phyloP scores from a whole-genome alignment of 2,329 filamentous ascomycete species.

The Byssoonygena ceratinophila region DNA sequence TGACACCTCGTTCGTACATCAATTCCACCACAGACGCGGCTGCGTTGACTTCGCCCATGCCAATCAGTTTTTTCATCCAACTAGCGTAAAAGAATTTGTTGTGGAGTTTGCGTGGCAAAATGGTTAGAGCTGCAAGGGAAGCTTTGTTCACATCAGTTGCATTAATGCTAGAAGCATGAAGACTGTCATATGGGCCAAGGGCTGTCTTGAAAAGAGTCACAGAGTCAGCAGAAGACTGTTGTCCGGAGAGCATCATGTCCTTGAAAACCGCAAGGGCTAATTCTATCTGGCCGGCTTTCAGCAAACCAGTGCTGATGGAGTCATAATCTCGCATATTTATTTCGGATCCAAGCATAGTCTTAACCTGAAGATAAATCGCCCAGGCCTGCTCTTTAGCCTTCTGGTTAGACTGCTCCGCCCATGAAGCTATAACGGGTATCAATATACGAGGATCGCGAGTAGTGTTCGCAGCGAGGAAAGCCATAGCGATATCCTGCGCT shows the following conservation, averaged over 20 bases:
- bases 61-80: conserved; percentile 77
- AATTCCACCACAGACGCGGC: conserved; percentile 62
- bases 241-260: conserved; percentile 70
- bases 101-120: conserved; percentile 43
- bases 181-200: conserved; percentile 31
- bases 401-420: conserved; percentile 44
- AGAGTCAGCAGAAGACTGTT: conserved; percentile 36
- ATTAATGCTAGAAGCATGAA: conserved; percentile 34
- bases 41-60: conserved; percentile 57
- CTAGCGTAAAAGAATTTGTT: conserved; percentile 80
- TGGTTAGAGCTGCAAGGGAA: conserved; percentile 41
- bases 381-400: conserved; percentile 51
- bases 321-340: conserved; percentile 70
- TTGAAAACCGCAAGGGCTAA: conserved; percentile 67
- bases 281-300: conserved; percentile 54
- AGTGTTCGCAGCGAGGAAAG: conserved; percentile 30
- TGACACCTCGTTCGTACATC: conserved; percentile 60
- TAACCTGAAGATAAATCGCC: conserved; percentile 55
- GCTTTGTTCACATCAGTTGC: conserved; percentile 39
- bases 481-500: conserved; percentile 41
- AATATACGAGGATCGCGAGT: conserved; percentile 31
- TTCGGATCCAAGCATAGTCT: conserved; percentile 46
- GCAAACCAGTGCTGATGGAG: conserved; percentile 57
- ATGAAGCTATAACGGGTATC: conserved; percentile 59
- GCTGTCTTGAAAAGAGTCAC: conserved; percentile 37